Base-by-base conservation (phyloP, 345 rosid species). In the Eucalyptus curtisii region DNA sequence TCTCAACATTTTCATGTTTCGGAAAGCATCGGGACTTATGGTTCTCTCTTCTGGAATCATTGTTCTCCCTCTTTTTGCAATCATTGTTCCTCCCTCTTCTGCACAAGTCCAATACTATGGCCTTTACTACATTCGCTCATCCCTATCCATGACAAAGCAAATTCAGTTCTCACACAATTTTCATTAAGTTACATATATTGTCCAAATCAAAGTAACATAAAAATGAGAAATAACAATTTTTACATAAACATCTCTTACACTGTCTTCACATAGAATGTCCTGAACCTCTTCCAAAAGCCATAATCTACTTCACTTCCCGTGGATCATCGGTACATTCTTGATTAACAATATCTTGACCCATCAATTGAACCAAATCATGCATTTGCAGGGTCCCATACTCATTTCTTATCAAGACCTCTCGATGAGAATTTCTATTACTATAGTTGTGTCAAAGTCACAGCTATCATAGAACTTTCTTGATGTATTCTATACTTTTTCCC, bases 61-160 rank as follows among this genome's bases (percentile, higher is more conserved):
- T 1, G 49, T 48, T 48, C 49, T 48, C 12, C 49, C 5, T 0
- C 25, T 53, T 53, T 3, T 53, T 0, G 59, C 8, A 11, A n/a
- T n/a, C n/a, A n/a, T n/a, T n/a, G n/a, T n/a, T n/a, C n/a, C n/a
- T n/a, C n/a, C n/a, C n/a, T n/a, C n/a, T n/a, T n/a, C n/a, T 0
- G 2, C 2, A n/a, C 31, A 27, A 25, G n/a, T 27, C 2, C 31
- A 13, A 0, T 3, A 59, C 64, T 25, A 57, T 57, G n/a, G n/a
- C 64, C 14, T 57, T 5, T 2, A 25, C 7, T 25, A 5, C n/a
- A 2, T 57, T n/a, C n/a, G n/a, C 5, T 6, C 1, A 1, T 57
- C 4, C 64, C n/a, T 57, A 5, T 57, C n/a, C 64, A 57, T 25
- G 1, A 57, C 3, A 5, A 0, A 57, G 14, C 64, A 57, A 57